Conservation (phyloP, 2,329 filamentous ascomycete species). For the Hypoxylon sp. region DNA sequence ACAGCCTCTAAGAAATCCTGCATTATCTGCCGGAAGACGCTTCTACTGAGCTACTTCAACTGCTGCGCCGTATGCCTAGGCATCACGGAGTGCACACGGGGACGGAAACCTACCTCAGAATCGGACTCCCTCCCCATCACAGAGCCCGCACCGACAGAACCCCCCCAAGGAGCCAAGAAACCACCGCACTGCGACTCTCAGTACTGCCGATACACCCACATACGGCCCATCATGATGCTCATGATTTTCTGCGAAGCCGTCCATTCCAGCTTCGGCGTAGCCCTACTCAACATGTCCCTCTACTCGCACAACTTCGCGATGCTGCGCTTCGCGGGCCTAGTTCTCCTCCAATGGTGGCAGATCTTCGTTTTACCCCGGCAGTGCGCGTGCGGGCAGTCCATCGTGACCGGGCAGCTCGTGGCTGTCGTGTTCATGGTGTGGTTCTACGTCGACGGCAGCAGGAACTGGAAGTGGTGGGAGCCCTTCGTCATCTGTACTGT, state of each 20-base stretch:
- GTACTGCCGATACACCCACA: slow-evolving; percentile 42
- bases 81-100: slow-evolving; percentile 22
- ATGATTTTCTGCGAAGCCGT: slow-evolving; percentile 36
- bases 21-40: slow-evolving; percentile 42
- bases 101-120: background rate
- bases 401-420: slow-evolving; percentile 37
- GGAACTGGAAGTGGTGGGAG: slow-evolving; percentile 41
- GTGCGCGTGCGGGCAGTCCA: slow-evolving; percentile 31
- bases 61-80: slow-evolving; percentile 45
- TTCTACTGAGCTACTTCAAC: slow-evolving; percentile 45
- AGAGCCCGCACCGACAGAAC: background rate
- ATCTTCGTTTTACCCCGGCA: slow-evolving; percentile 43
- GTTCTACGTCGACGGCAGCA: slow-evolving; percentile 40
- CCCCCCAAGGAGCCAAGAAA: background rate
- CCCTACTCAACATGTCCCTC: slow-evolving; percentile 33
- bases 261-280: slow-evolving; percentile 7
- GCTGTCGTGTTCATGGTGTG: slow-evolving; percentile 43
- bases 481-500: slow-evolving; percentile 37
- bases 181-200: slow-evolving; percentile 30
- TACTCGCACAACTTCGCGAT: slow-evolving; percentile 34
- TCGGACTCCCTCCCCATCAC: slow-evolving; percentile 10
- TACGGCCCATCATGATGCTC: slow-evolving; percentile 29
- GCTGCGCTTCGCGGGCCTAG: slow-evolving; percentile 37
- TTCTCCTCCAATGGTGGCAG: slow-evolving; percentile 47
- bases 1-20: slow-evolving; percentile 29